Evolutionary conservation across 2,329 filamentous ascomycete species (phyloP).

Genomic region (Aphanocladium album): DNA sequence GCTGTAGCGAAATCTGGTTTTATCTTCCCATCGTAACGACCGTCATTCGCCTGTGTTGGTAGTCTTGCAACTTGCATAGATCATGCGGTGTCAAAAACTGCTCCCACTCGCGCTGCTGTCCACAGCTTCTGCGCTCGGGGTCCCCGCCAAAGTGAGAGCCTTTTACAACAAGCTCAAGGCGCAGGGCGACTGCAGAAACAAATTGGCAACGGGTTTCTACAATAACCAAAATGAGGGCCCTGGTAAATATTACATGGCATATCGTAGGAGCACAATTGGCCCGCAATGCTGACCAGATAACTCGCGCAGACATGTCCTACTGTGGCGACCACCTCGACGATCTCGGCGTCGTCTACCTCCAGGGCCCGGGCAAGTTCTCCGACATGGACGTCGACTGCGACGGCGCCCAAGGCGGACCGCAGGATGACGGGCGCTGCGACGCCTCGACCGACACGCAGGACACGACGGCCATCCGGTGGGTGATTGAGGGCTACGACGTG

Average conservation of each 20-base stretch:
- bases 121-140: background rate
- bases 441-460: conserved; percentile 31
- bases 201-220: background rate
- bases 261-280: too few relatives aligned
- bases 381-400: conserved; percentile 50
- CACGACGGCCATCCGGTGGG: conserved; percentile 36
- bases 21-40: too few relatives aligned
- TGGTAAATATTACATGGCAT: too few relatives aligned
- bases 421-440: conserved; percentile 30
- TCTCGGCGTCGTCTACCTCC: background rate
- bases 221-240: background rate
- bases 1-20: too few relatives aligned
- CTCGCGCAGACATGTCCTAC: background rate
- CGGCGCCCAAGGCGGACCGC: conserved; percentile 25
- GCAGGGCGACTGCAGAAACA: background rate
- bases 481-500: conserved; percentile 21
- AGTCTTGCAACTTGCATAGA: background rate
- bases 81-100: background rate
- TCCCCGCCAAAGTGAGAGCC: background rate
- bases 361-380: background rate
- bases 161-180: background rate
- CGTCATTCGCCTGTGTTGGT: too few relatives aligned
- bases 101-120: background rate
- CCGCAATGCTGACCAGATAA: too few relatives aligned
- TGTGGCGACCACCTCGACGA: background rate